Evolutionary conservation across 1,284 basidiomycete species (phyloP), one percentile per base, ranked within the genome.

Genomic region (Ceratobasidium sp.): DNA sequence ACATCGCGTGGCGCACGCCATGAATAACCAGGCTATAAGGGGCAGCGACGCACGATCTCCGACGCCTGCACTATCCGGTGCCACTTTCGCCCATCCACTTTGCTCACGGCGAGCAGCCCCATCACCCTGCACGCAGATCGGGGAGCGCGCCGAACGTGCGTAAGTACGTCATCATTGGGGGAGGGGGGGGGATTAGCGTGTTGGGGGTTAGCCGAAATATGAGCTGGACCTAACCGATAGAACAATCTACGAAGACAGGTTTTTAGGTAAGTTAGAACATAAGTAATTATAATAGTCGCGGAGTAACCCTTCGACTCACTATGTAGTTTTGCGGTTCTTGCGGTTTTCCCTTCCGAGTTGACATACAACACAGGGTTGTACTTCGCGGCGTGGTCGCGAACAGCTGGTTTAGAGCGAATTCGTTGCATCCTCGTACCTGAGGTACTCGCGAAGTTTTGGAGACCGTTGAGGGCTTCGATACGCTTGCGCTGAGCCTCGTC

Each of bases 11-110:
- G 59, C 9, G 71, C 59, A 2, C 19, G 22, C 32, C 71, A 8
- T 64, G 43, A 54, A 74, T 54, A 29, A 74, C 59, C 34, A 29
- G 71, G 71, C 17, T 61, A 25, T 46, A 74, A 52, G 34, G 71
- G 59, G 34, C 71, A 74, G n/a, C 54, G 34, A 13, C 71, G 71
- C 29, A 74, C 59, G 13, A 74, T 44, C 9, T 51, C 61, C n/a
- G 71, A 49, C 7, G 71, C 44, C 6, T 49, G 59, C n/a, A 54
- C 22, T 1, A 62, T 34, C n/a, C 19, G 34, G 37, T 64, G 22
- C 17, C 25, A 29, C 40, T 37, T 43, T 5, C 52, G 67, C 49
- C 29, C 40, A 40, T 65, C 71, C 13, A 37, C 7, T 49, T 64
- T 64, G 17, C 43, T 61, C 1, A 74, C 59, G 11, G 57, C 56